Conservation (phyloP, 2,329 filamentous ascomycete genomes). For the Pyrenochaeta sp. region DNA sequence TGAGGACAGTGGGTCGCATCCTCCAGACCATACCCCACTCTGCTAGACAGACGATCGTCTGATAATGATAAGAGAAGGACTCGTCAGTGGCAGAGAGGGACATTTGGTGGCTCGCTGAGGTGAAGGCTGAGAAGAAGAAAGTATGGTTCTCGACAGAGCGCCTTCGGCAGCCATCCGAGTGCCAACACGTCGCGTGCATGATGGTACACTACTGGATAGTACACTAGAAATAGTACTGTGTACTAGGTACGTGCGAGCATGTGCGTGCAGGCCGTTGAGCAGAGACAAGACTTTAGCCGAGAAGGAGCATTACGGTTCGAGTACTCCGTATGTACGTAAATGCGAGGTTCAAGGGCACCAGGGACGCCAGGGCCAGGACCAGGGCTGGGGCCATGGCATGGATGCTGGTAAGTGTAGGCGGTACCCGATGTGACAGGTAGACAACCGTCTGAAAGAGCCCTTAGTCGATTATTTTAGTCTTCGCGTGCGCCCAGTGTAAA, state of each 20-base stretch:
- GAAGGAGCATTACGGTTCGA: slow-evolving; percentile 20
- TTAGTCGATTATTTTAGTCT: slow-evolving; percentile 2
- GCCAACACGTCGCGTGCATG: slow-evolving; percentile 12
- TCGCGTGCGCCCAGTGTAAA: slow-evolving; percentile 17
- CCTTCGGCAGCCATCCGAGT: slow-evolving; percentile 10
- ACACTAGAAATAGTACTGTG: too few relatives aligned
- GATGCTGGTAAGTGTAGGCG: slow-evolving; percentile 11
- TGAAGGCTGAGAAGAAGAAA: slow-evolving; percentile 17
- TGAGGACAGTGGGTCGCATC: slow-evolving; percentile 11
- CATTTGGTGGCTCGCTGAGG: slow-evolving; percentile 12
- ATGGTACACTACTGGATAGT: slow-evolving; percentile 12
- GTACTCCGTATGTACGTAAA: too few relatives aligned
- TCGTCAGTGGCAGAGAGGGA: slow-evolving; percentile 6
- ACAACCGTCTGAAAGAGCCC: slow-evolving; percentile 5
- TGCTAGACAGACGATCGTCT: slow-evolving; percentile 7
- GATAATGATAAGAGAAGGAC: slow-evolving; percentile 7
- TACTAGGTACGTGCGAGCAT: neutral
- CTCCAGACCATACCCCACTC: slow-evolving; percentile 16
- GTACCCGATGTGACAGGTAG: slow-evolving; percentile 9
- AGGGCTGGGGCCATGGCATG: slow-evolving; percentile 10
- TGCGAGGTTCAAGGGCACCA: slow-evolving; percentile 4
- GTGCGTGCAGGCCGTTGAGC: slow-evolving; percentile 7
- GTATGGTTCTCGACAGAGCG: slow-evolving; percentile 10
- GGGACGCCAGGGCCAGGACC: slow-evolving; percentile 8
- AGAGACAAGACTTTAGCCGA: slow-evolving; percentile 6